Conservation (phyloP, 2,329 filamentous ascomycete species). For the Neophaeococcomyces mojaviensis region DNA sequence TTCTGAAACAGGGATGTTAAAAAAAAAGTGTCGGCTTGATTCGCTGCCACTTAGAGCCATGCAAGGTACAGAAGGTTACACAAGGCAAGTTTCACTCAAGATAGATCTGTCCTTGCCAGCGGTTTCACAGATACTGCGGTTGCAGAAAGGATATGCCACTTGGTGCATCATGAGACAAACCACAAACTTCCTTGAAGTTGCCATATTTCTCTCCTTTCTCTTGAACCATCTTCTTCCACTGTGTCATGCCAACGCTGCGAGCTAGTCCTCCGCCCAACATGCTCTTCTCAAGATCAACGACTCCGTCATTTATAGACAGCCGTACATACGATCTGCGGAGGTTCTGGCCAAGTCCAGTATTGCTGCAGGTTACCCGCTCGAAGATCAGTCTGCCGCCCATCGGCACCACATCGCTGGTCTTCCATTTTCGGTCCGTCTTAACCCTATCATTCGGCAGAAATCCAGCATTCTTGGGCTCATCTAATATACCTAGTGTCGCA, state of each 20-base stretch:
- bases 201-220: constrained; percentile 37
- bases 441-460: constrained; percentile 42
- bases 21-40: no score
- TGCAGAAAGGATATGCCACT: constrained; percentile 43
- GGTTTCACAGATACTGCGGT: constrained; percentile 27
- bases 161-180: constrained; percentile 34
- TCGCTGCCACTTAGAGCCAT: not conserved
- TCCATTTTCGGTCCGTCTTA: constrained; percentile 42
- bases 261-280: constrained; percentile 21
- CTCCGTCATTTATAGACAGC: constrained; percentile 51
- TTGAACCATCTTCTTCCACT: constrained; percentile 37
- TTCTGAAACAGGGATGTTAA: no score
- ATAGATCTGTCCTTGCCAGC: not conserved
- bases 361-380: constrained; percentile 43
- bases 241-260: constrained; percentile 37
- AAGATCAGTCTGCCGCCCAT: constrained; percentile 52
- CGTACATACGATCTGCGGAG: constrained; percentile 37
- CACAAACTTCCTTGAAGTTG: constrained; percentile 43
- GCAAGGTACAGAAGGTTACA: constrained; percentile 1
- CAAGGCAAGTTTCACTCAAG: not conserved
- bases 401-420: constrained; percentile 48
- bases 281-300: constrained; percentile 35
- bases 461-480: constrained; percentile 38
- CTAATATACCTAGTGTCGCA: constrained; percentile 36
- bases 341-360: constrained; percentile 6